A percentile compares a stretch with the other conserved stretches of the same genome.
Evolutionary conservation across 495 filamentous ascomycete species (phyloP).

Genomic region (Tuber brumale): DNA sequence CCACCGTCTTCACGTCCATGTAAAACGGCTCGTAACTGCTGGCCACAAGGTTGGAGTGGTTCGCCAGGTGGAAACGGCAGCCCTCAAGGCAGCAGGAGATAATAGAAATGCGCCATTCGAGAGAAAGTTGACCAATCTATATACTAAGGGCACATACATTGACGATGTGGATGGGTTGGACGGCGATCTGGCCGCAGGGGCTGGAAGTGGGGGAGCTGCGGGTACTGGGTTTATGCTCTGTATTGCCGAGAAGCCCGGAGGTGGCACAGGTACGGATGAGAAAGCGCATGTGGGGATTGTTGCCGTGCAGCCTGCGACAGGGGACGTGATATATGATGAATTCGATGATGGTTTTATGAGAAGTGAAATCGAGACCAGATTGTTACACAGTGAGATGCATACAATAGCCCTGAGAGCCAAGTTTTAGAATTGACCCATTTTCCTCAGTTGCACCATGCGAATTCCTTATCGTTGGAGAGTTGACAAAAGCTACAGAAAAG

Average conservation of each 20-base stretch:
- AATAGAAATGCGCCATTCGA: conserved; percentile 90
- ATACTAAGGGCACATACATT: conserved; percentile 97
- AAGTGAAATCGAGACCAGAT: conserved; percentile 85
- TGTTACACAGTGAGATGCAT: conserved; percentile 60
- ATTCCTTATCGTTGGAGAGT: conserved; percentile 86
- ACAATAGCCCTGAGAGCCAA: neutral
- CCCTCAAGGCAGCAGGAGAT: conserved; percentile 90
- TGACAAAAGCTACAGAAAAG: conserved; percentile 91
- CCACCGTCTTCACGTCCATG: conserved; percentile 86
- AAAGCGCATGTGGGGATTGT: conserved; percentile 88
- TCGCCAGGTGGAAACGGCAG: conserved; percentile 95
- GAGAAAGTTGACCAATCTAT: conserved; percentile 89
- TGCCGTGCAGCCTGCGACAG: conserved; percentile 90
- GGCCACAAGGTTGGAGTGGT: conserved; percentile 97
- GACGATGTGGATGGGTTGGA: conserved; percentile 85
- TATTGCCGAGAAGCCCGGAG: conserved; percentile 79
- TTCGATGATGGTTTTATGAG: conserved; percentile 99
- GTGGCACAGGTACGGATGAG: conserved; percentile 84
- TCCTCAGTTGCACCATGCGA: conserved; percentile 73
- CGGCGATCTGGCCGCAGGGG: conserved; percentile 44
- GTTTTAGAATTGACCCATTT: conserved; percentile 6
- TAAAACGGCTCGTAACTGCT: conserved; percentile 83
- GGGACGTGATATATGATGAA: conserved; percentile 91
- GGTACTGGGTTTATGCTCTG: conserved; percentile 88
- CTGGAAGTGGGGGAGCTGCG: conserved; percentile 54